Evolutionary conservation across 1,284 basidiomycete genomes (phyloP), one percentile per base, ranked within the genome.

Genomic region (Melampsora americana): DNA sequence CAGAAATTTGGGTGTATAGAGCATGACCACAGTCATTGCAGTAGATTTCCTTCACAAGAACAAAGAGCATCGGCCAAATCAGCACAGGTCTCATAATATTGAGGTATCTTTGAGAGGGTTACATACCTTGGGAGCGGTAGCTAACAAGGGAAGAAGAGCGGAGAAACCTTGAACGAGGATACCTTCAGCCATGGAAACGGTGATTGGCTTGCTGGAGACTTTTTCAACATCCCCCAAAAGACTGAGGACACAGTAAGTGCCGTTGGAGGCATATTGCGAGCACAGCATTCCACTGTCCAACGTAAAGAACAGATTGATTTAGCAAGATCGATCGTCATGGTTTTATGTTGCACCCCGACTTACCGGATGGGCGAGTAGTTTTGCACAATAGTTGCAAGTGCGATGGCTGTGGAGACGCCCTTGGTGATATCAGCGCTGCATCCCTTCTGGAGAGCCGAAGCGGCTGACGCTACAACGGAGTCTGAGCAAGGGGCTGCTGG

Each of bases 1-100:
- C 23, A 53, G 50, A 53, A 53, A 23, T 23, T 50, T 66, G 16
- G 5, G 11, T 73, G 28, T 64, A 48, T 28, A 73, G 30, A 6
- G 44, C 71, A 20, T 73, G 61, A 3, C n/a, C 46, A n/a, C 71
- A 73, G 5, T 6, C 30, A 32, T 28, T 56, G 35, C 71, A 73
- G 32, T 66, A 73, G 20, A 46, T 32, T n/a, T 56, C 59, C 61
- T 62, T 20, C 9, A 46, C 28, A 61, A 32, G 7, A 18, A 18
- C 11, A 26, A 61, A 32, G 18, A 20, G 9, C 23, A 18, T 6
- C 23, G 5, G n/a, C 16, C 26, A 18, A 64, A 1, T 16, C n/a
- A 32, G 30, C 50, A 46, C 23, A 26, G 3, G 7, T 30, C 1
- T 69, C 23, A 60, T 59, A 23, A 9, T 4, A 59, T 0, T 35